Evolutionary conservation across 2,329 filamentous ascomycete species (phyloP), one percentile per base, ranked within the genome.

Genomic region (Amauroascus verrucosus): DNA sequence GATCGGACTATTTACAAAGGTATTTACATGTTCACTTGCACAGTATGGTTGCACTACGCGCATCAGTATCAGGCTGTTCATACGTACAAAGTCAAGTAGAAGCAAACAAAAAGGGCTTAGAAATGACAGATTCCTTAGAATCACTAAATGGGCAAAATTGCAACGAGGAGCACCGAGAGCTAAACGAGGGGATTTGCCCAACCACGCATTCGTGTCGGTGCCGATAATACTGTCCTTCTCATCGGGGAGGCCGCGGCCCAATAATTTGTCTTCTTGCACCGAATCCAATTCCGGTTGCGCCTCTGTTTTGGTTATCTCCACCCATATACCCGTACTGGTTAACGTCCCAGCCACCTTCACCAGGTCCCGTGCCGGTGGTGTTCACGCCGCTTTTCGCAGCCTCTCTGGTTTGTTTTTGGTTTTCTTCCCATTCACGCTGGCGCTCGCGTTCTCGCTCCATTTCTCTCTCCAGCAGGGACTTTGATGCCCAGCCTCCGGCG

Each of bases 381-480:
- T 72, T 65, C 53, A 70, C 69, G 11, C 71, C 72, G 2, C 65
- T 62, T 38, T 72, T 70, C 1, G 74, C 71, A 0, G 74, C 74
- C 30, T 70, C 71, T 51, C 72, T 68, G 1, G 74, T 70, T 14
- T 69, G 72, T 50, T 77, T 72, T 63, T 84, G 81, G 18, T 70
- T 70, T 43, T 81, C 77, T 62, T 84, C 81, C 81, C 81, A 84
- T 56, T 84, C 81, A 35, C 75, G 72, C 62, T 84, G 81, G 45
- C 81, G 74, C 61, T 82, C 78, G 14, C 81, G 75, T 62, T 84
- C 81, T 18, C 79, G 77, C 63, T 84, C 81, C 81, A 83, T 84
- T 59, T 84, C 81, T 6, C 80, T 76, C 62, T 83, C 80, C 2
- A 84, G 72, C 1, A 84, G 71, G 2, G 78, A 81, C 62, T 81